These are phyloP conservation scores for Epipyxis sp. DNA, from an alignment of 108 stramenopile genomes.

Conservation along the genomic window DNA sequence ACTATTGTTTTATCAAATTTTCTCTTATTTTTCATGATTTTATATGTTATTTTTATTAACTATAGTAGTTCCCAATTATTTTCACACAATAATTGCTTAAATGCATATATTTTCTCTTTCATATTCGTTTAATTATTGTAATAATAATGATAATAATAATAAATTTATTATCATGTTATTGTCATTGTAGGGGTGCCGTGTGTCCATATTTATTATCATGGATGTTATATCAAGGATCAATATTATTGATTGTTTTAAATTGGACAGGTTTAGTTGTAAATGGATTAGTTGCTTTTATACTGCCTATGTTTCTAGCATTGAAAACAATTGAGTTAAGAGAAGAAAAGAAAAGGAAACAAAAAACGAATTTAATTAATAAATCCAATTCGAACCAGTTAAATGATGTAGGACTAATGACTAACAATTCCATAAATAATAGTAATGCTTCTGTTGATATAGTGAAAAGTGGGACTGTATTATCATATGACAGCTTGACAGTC, in stretches of 20 bases:
- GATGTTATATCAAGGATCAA: slow-evolving; percentile 56
- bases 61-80: too few species aligned
- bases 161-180: not conserved
- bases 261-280: slow-evolving; percentile 62
- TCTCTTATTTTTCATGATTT: too few species aligned
- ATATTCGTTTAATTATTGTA: too few species aligned
- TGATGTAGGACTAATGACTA: not conserved
- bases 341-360: not conserved
- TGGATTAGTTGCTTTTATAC: slow-evolving; percentile 62
- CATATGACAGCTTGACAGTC: not conserved
- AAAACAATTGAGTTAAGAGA: slow-evolving; percentile 30
- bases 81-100: too few species aligned
- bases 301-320: slow-evolving; percentile 58
- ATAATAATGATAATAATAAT: too few species aligned
- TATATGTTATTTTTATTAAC: too few species aligned
- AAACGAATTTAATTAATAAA: too few species aligned
- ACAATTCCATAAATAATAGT: not conserved
- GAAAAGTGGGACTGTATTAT: not conserved
- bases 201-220: slow-evolving; percentile 61
- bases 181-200: slow-evolving; percentile 45
- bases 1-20: too few species aligned
- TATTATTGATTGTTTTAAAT: slow-evolving; percentile 57
- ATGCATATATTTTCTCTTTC: too few species aligned
- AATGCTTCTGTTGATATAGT: not conserved
- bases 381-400: not conserved